A percentile compares a stretch with the other conserved stretches of the same genome.
Evolutionary conservation across 176 grass and related monocot genomes (phyloP).

Genomic region (Triticum monococcum): DNA sequence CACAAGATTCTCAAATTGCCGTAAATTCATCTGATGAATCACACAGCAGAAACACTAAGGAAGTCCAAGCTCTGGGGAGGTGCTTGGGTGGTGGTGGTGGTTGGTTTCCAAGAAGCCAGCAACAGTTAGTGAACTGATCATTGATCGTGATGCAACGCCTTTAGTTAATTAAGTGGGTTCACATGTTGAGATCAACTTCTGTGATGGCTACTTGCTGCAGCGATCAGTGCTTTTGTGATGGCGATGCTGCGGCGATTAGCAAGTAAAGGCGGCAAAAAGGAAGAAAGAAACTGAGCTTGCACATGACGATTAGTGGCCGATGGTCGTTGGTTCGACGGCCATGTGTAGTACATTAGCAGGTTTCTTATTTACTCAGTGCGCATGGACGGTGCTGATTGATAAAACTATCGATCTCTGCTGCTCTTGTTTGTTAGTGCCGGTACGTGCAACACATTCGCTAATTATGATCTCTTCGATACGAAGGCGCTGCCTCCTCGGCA

Average conservation of each 20-base stretch:
- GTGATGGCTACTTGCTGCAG: no score
- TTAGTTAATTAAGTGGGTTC: conserved; percentile 3
- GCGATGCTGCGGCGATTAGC: neutral
- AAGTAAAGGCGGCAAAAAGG: neutral
- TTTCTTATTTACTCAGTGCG: neutral
- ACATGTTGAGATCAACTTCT: conserved; percentile 22
- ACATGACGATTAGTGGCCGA: neutral
- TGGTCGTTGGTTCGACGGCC: neutral
- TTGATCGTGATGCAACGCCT: neutral
- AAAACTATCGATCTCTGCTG: neutral
- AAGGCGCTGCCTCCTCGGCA: neutral
- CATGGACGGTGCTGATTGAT: neutral
- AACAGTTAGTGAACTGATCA: neutral
- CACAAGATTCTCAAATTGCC: no score
- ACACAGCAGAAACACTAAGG: no score
- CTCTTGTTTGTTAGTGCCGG: neutral
- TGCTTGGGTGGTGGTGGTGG: neutral
- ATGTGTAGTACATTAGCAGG: neutral
- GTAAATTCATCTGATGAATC: no score
- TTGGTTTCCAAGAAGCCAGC: conserved; percentile 37
- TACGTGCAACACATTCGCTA: neutral
- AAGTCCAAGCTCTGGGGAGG: conserved; percentile 7
- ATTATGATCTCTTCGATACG: neutral
- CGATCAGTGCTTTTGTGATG: conserved; percentile 19
- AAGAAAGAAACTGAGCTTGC: neutral